Percentiles rank a stretch among this genome's conserved stretches.
phyloP scores from a whole-genome alignment of 495 filamentous ascomycete species.

The Endocarpon pusillum region DNA sequence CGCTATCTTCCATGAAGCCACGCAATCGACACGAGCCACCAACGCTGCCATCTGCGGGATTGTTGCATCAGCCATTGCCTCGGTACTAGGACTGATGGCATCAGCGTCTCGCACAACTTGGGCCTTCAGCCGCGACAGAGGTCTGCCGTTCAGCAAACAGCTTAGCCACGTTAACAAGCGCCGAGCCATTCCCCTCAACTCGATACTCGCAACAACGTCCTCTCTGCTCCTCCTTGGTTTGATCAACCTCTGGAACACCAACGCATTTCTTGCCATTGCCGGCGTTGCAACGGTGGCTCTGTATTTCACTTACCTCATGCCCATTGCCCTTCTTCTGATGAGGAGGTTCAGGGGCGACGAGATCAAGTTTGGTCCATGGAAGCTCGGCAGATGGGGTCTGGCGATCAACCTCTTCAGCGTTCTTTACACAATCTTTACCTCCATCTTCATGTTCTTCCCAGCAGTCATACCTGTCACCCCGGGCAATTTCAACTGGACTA shows the following conservation, averaged over 20 bases:
- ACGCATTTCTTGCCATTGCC: slow-evolving; percentile 46
- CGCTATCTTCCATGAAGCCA: slow-evolving; percentile 16
- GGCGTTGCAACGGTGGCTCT: slow-evolving; percentile 45
- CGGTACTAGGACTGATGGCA: no score
- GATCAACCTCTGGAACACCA: slow-evolving; percentile 44
- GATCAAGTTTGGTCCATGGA: slow-evolving; percentile 29
- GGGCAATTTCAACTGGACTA: slow-evolving; percentile 31
- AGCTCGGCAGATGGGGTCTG: slow-evolving; percentile 30
- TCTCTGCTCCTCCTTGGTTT: slow-evolving; percentile 36
- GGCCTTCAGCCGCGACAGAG: slow-evolving; percentile 42
- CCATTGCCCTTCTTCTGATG: slow-evolving; percentile 37
- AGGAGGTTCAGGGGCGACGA: slow-evolving; percentile 18
- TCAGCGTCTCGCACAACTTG: slow-evolving; percentile 42
- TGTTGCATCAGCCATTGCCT: slow-evolving; percentile 23
- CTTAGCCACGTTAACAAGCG: not conserved
- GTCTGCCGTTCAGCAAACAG: slow-evolving; percentile 18
- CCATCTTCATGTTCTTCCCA: slow-evolving; percentile 38
- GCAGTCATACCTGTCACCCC: slow-evolving; percentile 21
- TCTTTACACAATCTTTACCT: slow-evolving; percentile 25
- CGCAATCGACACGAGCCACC: slow-evolving; percentile 12
- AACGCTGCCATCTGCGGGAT: slow-evolving; percentile 2
- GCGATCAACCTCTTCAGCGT: slow-evolving; percentile 27
- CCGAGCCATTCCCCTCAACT: not conserved
- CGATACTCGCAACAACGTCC: slow-evolving; percentile 1
- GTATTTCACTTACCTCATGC: slow-evolving; percentile 38